Base-by-base conservation (phyloP, 1,284 basidiomycete genomes). In the Peniophora sp. region DNA sequence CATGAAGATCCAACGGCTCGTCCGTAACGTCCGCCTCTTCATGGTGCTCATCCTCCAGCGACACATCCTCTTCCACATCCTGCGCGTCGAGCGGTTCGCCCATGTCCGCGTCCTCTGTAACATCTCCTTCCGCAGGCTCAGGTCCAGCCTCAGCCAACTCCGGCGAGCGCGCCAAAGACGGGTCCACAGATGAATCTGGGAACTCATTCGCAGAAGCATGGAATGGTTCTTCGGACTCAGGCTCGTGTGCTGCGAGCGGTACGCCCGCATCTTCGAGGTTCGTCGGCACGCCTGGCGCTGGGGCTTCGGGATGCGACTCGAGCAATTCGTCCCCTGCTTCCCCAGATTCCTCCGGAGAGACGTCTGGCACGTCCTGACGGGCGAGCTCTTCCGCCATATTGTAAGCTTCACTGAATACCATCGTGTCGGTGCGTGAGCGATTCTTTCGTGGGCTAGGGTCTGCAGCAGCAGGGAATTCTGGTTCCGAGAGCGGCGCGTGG, bases 361-460 rank as follows among this genome's bases (percentile, higher is more conserved):
- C 43, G 43, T 22, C 43, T 10, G 20, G 43, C 20, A 23, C 43
- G 10, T 20, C 43, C 20, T 15, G 43, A 10, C 55, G 71, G 24
- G 70, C 62, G 5, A 74, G 55, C 54, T 78, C 75, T 52, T 77
- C 75, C 3, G 63, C 64, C 42, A 74, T 55, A 48, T 51, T 66
- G 48, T 59, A 69, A 0, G 65, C 75, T 48, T 86, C 85, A 56
- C 76, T 80, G 58, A 79, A 76, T 18, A 88, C 78, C 87, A 89
- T 88, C 12, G 86, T 89, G 58, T 87, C 86, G 15, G 85, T 89
- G 49, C 85, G 67, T 54, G 64, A 78, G 34, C 85, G 70, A 0
- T 83, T 84, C 57, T 71, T 76, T 15, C 80, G 65, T 43, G 81
- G 75, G 62, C 76, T 81, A 47, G 74, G 71, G 35, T 55, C 65